Percentiles rank a stretch among this genome's conserved stretches.
These are phyloP conservation scores for Fusarium sambucinum DNA, from an alignment of 2,329 filamentous ascomycete genomes.

Conservation along the genomic window DNA sequence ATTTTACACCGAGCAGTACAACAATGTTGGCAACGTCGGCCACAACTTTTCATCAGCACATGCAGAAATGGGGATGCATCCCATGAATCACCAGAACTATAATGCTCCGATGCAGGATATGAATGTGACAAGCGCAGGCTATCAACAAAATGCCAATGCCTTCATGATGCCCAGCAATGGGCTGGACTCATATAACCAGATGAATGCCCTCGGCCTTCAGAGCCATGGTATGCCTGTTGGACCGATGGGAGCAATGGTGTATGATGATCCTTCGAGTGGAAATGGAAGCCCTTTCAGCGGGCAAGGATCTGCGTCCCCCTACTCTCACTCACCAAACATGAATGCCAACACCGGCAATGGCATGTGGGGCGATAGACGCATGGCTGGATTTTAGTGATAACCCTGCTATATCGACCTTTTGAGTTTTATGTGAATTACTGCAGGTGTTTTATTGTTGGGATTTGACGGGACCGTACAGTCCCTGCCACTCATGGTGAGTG, in stretches of 20 bases:
- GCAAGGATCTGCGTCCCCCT: slow-evolving; percentile 53
- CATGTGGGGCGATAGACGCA: slow-evolving; percentile 37
- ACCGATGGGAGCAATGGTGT: slow-evolving; percentile 50
- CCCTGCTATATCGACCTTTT: neutral
- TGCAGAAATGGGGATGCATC: slow-evolving; percentile 44
- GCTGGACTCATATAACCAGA: slow-evolving; percentile 51
- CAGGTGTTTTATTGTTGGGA: neutral
- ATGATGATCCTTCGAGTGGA: slow-evolving; percentile 51
- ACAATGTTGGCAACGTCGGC: slow-evolving; percentile 46
- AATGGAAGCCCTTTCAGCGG: slow-evolving; percentile 55
- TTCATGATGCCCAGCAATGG: slow-evolving; percentile 48
- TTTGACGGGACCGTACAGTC: neutral
- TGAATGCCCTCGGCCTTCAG: slow-evolving; percentile 53
- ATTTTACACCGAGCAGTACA: slow-evolving; percentile 48
- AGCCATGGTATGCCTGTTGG: slow-evolving; percentile 44
- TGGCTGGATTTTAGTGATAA: slow-evolving; percentile 33
- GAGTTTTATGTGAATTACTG: slow-evolving; percentile 7
- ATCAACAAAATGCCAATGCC: slow-evolving; percentile 36
- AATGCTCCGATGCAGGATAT: slow-evolving; percentile 45
- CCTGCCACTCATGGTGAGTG: slow-evolving; percentile 8
- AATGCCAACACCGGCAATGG: slow-evolving; percentile 40
- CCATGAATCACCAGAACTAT: slow-evolving; percentile 45
- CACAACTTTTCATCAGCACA: slow-evolving; percentile 46
- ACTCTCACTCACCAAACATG: slow-evolving; percentile 52
- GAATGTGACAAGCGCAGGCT: slow-evolving; percentile 43